A percentile compares a stretch with the other conserved stretches of the same genome.
phyloP scores from a whole-genome alignment of 202 grass and related monocot species.

The Zizania palustris region DNA sequence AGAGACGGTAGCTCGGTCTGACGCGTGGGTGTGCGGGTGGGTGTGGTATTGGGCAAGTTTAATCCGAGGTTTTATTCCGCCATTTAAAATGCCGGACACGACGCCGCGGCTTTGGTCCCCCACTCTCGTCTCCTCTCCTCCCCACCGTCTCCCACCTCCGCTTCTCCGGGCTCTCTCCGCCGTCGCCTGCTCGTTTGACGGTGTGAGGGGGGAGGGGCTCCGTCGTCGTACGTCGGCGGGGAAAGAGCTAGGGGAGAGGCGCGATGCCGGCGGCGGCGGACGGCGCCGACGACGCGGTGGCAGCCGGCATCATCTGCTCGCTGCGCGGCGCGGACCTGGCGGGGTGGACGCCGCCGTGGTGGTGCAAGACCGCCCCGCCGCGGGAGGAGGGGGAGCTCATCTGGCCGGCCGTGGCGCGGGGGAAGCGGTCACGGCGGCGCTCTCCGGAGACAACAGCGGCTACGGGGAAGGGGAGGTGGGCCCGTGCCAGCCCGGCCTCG shows the following conservation, averaged over 20 bases:
- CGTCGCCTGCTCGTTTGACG: neutral
- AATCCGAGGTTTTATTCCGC: constrained; percentile 48
- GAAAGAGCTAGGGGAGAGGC: too few relatives aligned
- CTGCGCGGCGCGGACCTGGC: constrained; percentile 50
- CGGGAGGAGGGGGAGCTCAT: constrained; percentile 27
- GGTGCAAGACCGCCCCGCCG: neutral
- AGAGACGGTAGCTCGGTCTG: neutral
- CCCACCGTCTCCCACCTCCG: neutral
- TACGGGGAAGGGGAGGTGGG: constrained; percentile 33
- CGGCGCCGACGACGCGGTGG: constrained; percentile 39
- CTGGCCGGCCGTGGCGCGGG: constrained; percentile 49
- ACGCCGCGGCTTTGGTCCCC: constrained; percentile 33
- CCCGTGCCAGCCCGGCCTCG: constrained; percentile 54
- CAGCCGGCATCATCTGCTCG: constrained; percentile 59
- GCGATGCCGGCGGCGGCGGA: neutral
- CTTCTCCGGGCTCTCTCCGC: neutral
- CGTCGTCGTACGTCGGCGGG: too few relatives aligned
- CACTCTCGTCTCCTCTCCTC: constrained; percentile 17
- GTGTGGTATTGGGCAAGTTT: constrained; percentile 37
- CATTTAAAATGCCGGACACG: constrained; percentile 51
- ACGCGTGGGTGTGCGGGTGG: constrained; percentile 25
- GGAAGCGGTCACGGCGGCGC: constrained; percentile 54
- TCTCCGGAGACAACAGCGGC: constrained; percentile 20
- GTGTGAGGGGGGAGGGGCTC: too few relatives aligned
- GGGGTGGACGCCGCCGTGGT: constrained; percentile 61